Conservation (phyloP, 2,329 filamentous ascomycete genomes). For the Trichoderma cornu-damae region DNA sequence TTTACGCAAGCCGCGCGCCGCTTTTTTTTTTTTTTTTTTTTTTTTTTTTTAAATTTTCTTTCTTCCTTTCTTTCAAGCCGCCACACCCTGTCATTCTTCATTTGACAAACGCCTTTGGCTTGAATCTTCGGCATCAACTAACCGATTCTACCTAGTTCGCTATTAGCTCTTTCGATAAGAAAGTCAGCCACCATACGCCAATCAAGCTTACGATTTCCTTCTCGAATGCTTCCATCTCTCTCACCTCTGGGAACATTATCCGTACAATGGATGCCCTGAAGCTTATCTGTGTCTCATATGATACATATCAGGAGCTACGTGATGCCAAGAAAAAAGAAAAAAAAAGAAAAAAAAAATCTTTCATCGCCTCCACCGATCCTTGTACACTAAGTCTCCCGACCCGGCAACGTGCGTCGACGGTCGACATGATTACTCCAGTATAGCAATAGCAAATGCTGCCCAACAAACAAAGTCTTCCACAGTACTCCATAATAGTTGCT, state of each 20-base stretch:
- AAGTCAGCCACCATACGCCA: not conserved
- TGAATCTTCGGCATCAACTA: not conserved
- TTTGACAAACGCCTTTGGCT: not conserved
- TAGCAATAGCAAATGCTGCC: conserved; percentile 5
- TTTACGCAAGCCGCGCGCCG: not conserved
- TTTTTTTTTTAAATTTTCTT: no score
- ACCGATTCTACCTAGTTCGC: not conserved
- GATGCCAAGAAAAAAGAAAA: no score
- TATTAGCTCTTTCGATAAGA: conserved; percentile 2
- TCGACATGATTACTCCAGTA: not conserved
- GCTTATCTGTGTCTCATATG: not conserved
- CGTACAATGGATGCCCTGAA: not conserved
- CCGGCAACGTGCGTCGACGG: not conserved
- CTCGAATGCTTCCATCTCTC: conserved; percentile 2
- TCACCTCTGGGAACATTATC: no score
- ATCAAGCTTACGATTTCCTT: not conserved
- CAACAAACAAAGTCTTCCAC: not conserved
- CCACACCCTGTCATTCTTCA: not conserved
- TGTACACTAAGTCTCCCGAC: not conserved
- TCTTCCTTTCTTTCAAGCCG: no score
- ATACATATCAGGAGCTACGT: conserved; percentile 7
- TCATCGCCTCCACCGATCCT: conserved; percentile 6
- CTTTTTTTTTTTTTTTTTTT: conserved; percentile 3
- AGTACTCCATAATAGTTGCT: not conserved
- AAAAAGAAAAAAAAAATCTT: no score